Base-by-base conservation (phyloP, 1,139 yeast species). In the Yamadazyma sp. region DNA sequence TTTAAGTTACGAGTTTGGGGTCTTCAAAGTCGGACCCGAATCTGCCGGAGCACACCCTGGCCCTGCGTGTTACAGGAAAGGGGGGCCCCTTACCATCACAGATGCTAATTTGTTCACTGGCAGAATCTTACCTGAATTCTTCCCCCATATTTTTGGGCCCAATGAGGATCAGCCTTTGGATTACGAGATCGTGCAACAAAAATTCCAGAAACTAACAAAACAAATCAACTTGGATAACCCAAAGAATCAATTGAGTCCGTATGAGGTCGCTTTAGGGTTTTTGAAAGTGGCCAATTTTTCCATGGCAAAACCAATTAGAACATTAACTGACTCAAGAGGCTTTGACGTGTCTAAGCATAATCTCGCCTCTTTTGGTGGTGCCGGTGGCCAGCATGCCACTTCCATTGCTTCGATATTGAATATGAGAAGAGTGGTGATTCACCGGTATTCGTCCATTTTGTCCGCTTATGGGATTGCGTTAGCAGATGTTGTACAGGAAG, bases 31-130 rank as follows among this genome's bases (percentile, higher is more conserved):
- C 8, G 81, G 81, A 2, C 81, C 81, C 1, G 80, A 77, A 44
- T 64, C 74, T 36, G 81, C 81, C 4, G 61, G 76, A 18, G 77
- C 81, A 2, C 79, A 76, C 48, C 81, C 81, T 1, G 81, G 81
- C 4, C 81, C 81, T 1, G 80, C 79, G 2, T 76, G 81, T 50
- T 77, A 76, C 49, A 57, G 79, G 31, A 76, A 76, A 45, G 78
- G 78, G 5, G 81, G 81, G 6, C 81, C 80, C 1, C 54, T 76
- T 34, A 76, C 81, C 0, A 73, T 76, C 9, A 76, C 81, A 1
- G 81, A 76, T 52, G 81, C 81, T 10, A 76, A 76, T 41, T 51
- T 76, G 40, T 61, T 72, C 42, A 57, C 73, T 17, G 81, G 81
- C 3, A 59, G 80, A 37, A 67, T 77, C 23, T 55, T 72, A 26